A percentile compares a stretch with the other conserved stretches of the same genome.
These are phyloP conservation scores for Fusarium kyushuense DNA, from an alignment of 2,329 filamentous ascomycete genomes.

Conservation along the genomic window DNA sequence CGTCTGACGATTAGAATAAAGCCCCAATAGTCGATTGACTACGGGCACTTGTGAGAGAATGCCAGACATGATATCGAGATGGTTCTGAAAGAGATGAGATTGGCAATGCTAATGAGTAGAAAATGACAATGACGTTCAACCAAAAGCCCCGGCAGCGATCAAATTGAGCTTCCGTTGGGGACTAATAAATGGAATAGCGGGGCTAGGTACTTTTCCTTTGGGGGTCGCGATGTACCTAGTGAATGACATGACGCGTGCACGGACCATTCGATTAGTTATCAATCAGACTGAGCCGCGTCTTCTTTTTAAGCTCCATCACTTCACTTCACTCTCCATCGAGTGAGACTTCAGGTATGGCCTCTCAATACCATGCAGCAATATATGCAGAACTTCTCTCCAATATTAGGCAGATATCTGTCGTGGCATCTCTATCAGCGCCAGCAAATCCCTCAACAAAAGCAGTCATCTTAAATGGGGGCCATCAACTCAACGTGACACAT, in stretches of 20 bases:
- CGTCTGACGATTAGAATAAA: conserved; percentile 47
- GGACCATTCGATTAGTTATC: conserved; percentile 33
- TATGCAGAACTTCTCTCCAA: conserved; percentile 75
- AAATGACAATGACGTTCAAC: conserved; percentile 41
- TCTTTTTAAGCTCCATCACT: conserved; percentile 2
- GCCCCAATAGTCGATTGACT: conserved; percentile 47
- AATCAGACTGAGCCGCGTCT: conserved; percentile 24
- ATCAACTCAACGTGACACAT: conserved; percentile 62
- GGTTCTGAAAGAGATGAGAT: conserved; percentile 7
- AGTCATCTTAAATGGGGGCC: conserved; percentile 60
- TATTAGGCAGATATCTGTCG: conserved; percentile 72
- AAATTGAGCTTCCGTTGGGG: conserved; percentile 45
- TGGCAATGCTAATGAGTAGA: conserved; percentile 31
- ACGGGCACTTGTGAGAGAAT: conserved; percentile 53
- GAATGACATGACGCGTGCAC: conserved; percentile 38
- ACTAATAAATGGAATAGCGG: conserved; percentile 45
- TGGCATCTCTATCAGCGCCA: conserved; percentile 62
- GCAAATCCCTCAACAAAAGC: conserved; percentile 58
- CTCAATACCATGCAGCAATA: conserved; percentile 53
- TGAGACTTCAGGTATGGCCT: conserved; percentile 30
- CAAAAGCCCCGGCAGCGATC: conserved; percentile 8
- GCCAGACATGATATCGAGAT: conserved; percentile 48
- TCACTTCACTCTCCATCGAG: neutral
- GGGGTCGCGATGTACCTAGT: conserved; percentile 22
- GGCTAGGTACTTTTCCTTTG: conserved; percentile 42